Evolutionary conservation across 2,329 filamentous ascomycete species (phyloP).

Genomic region (Fusarium sacchari): DNA sequence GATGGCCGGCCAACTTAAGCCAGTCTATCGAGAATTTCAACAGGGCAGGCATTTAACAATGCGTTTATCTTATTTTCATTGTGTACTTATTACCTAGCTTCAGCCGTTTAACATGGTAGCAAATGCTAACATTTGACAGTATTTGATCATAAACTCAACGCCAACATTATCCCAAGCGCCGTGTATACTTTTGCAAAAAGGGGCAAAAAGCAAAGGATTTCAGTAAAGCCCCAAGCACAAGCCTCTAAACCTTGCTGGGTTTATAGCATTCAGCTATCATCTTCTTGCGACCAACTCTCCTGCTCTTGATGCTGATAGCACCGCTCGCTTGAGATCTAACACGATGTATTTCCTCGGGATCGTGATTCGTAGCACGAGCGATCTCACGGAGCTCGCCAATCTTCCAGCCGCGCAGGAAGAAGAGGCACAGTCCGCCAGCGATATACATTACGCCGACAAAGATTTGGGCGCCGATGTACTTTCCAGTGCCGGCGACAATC

Average conservation of each 20-base stretch:
- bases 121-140: background rate
- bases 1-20: background rate
- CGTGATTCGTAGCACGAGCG: slow-evolving; percentile 45
- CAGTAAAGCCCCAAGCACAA: background rate
- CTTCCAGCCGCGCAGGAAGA: slow-evolving; percentile 52
- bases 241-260: slow-evolving; percentile 40
- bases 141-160: background rate
- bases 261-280: slow-evolving; percentile 49
- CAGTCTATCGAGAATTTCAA: background rate
- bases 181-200: background rate
- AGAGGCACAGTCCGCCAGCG: slow-evolving; percentile 52
- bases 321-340: slow-evolving; percentile 47
- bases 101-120: background rate
- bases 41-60: background rate
- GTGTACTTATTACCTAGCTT: background rate
- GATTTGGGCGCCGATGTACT: slow-evolving; percentile 64
- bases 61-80: background rate
- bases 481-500: slow-evolving; percentile 56
- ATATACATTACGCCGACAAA: slow-evolving; percentile 72
- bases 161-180: no score
- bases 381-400: slow-evolving; percentile 49
- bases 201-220: background rate
- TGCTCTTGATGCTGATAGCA: slow-evolving; percentile 44
- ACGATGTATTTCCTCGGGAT: slow-evolving; percentile 44
- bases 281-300: slow-evolving; percentile 44